phyloP scores from a whole-genome alignment of 768 basidiomycete genomes.

The Suillus spraguei region DNA sequence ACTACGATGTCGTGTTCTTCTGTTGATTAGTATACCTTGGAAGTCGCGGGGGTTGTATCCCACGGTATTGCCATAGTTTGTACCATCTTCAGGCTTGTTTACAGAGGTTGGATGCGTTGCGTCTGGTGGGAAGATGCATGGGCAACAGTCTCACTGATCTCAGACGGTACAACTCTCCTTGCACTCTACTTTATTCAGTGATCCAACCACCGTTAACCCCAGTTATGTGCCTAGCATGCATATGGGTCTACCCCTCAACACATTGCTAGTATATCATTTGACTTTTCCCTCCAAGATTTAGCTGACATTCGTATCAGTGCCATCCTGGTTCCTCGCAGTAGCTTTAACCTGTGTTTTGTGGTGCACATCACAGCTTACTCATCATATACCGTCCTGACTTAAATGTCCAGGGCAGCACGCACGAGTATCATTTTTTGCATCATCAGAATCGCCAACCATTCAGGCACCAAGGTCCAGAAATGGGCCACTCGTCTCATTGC shows the following conservation, averaged over 20 bases:
- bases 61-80: conserved; percentile 24
- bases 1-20: background rate
- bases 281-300: conserved; percentile 7
- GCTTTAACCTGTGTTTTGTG: conserved; percentile 25
- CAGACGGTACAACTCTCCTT: conserved; percentile 13
- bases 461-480: conserved; percentile 12
- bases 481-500: conserved; percentile 14
- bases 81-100: conserved; percentile 28
- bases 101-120: conserved; percentile 18
- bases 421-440: conserved; percentile 28
- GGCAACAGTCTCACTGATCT: conserved; percentile 18
- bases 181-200: background rate
- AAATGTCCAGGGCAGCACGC: conserved; percentile 22
- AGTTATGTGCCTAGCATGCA: conserved; percentile 16
- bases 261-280: conserved; percentile 12
- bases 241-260: conserved; percentile 9
- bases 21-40: background rate
- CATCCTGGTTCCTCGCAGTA: conserved; percentile 20
- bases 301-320: background rate
- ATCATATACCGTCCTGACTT: background rate
- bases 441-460: conserved; percentile 24
- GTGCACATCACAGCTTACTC: conserved; percentile 8
- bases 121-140: conserved; percentile 32
- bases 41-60: conserved; percentile 19
- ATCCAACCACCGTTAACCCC: background rate